These are phyloP conservation scores for Lentinula edodes DNA, from an alignment of 768 basidiomycete genomes.

Conservation along the genomic window DNA sequence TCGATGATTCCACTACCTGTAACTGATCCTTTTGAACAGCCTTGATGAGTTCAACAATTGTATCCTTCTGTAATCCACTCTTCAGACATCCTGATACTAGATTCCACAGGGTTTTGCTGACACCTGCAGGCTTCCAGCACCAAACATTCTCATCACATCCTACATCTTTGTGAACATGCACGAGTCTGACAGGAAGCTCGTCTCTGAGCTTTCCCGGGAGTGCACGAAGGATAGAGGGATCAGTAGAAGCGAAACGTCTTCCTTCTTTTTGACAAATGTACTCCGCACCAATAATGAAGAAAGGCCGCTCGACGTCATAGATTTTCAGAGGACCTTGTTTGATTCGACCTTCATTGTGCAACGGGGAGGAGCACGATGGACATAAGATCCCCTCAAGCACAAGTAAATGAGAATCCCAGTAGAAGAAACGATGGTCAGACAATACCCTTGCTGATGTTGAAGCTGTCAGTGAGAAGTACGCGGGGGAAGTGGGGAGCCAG, in stretches of 20 bases:
- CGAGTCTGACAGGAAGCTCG: slow-evolving; percentile 65
- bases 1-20: slow-evolving; percentile 17
- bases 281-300: slow-evolving; percentile 80
- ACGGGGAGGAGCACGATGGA: slow-evolving; percentile 53
- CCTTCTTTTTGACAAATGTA: slow-evolving; percentile 67
- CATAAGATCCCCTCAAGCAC: slow-evolving; percentile 80
- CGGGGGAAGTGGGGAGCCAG: slow-evolving; percentile 76
- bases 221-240: slow-evolving; percentile 63
- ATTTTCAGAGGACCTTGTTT: slow-evolving; percentile 70
- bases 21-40: slow-evolving; percentile 52
- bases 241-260: slow-evolving; percentile 66
- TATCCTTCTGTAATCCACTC: slow-evolving; percentile 55
- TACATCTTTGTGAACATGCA: slow-evolving; percentile 52
- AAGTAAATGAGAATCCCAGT: slow-evolving; percentile 81
- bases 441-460: slow-evolving; percentile 66
- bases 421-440: slow-evolving; percentile 75
- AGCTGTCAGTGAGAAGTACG: slow-evolving; percentile 72
- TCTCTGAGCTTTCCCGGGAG: slow-evolving; percentile 64
- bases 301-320: slow-evolving; percentile 74
- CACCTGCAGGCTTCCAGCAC: slow-evolving; percentile 76
- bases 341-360: slow-evolving; percentile 68
- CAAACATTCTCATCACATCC: slow-evolving; percentile 58
- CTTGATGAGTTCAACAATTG: slow-evolving; percentile 52
- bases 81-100: slow-evolving; percentile 57
- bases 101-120: slow-evolving; percentile 68